These are phyloP conservation scores for Ampelocalamus luodianensis DNA, from an alignment of 176 grass and related monocot genomes.

Conservation along the genomic window DNA sequence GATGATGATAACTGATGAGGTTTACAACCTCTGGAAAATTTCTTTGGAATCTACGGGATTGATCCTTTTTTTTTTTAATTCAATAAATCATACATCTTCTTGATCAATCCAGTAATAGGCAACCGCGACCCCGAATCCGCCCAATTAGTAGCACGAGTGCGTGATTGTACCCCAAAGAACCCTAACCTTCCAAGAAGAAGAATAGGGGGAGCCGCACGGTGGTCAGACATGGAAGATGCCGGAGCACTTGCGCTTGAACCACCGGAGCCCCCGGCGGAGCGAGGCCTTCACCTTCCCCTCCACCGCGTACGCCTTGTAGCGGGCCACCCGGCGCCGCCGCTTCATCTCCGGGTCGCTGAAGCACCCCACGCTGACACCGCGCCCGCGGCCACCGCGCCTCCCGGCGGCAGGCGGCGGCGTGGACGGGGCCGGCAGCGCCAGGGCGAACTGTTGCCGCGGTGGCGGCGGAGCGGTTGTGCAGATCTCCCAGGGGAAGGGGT, in stretches of 20 bases:
- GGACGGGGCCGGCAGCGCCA: constrained; percentile 27
- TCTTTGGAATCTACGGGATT: background rate
- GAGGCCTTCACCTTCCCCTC: constrained; percentile 83
- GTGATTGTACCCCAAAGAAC: background rate
- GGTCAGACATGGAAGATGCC: constrained; percentile 56
- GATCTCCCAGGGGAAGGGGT: background rate
- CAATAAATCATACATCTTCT: background rate
- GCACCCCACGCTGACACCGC: constrained; percentile 38
- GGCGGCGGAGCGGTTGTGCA: background rate
- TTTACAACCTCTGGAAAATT: background rate
- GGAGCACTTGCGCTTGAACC: constrained; percentile 86
- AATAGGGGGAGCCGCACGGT: too few species aligned
- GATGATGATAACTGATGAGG: background rate
- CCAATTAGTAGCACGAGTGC: background rate
- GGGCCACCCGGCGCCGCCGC: constrained; percentile 63
- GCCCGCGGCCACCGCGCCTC: constrained; percentile 22
- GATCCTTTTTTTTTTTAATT: background rate
- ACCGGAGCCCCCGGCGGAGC: constrained; percentile 67
- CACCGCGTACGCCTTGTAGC: constrained; percentile 78
- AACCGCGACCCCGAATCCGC: background rate
- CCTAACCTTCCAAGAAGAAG: background rate
- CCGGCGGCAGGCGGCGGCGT: background rate
- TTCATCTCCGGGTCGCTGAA: constrained; percentile 87
- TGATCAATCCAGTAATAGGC: constrained; percentile 10
- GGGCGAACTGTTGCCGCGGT: background rate